These are phyloP conservation scores for Eucalyptus globulus DNA, from an alignment of 345 rosid species.

Conservation along the genomic window DNA sequence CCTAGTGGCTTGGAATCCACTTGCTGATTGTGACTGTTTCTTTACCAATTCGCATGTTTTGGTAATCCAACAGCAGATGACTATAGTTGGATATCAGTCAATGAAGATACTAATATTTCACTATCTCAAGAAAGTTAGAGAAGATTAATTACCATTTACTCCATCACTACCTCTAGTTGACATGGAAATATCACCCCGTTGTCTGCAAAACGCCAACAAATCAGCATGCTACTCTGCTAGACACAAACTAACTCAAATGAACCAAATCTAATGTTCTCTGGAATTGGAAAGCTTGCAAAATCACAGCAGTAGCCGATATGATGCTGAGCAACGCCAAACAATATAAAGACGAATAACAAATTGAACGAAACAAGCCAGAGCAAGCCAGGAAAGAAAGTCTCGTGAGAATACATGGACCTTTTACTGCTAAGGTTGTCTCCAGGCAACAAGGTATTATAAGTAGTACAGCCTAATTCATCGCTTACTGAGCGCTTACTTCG, in stretches of 20 bases:
- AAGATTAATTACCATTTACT: constrained; percentile 16
- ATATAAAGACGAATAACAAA: neutral
- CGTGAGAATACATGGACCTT: too few relatives aligned
- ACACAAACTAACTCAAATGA: neutral
- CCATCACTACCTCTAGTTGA: constrained; percentile 18
- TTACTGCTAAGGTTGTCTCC: too few relatives aligned
- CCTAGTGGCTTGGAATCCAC: too few relatives aligned
- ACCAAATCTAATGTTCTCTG: neutral
- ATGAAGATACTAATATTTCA: neutral
- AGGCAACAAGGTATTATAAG: too few relatives aligned
- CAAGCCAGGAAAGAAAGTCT: neutral
- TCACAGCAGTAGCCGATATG: neutral
- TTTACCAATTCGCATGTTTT: neutral
- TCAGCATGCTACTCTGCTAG: neutral
- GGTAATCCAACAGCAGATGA: neutral
- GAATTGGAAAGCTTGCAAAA: neutral
- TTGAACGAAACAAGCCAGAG: neutral
- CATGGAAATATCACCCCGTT: constrained; percentile 25
- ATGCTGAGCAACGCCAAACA: neutral
- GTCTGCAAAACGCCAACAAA: constrained; percentile 35
- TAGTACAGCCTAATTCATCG: too few relatives aligned
- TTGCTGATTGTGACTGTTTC: too few relatives aligned
- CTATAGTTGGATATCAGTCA: constrained; percentile 1
- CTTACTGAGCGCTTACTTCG: too few relatives aligned
- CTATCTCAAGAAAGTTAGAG: too few relatives aligned